phyloP scores from a whole-genome alignment of 495 filamentous ascomycete species.

The Bombardia bombarda region DNA sequence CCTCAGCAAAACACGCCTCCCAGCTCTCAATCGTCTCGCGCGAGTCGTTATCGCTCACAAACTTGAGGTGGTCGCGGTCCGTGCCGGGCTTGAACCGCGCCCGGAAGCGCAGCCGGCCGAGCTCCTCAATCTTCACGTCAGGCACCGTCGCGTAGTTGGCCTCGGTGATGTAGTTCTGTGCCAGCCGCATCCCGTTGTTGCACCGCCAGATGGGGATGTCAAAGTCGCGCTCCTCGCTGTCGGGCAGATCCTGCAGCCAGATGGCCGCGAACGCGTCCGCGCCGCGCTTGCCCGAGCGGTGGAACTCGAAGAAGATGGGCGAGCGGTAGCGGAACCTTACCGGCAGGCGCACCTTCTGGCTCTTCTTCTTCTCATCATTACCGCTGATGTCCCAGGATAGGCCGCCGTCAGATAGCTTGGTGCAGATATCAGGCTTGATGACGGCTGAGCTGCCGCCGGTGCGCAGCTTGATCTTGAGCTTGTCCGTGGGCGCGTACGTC shows the following conservation, averaged over 20 bases:
- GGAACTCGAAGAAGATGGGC: slow-evolving; percentile 83
- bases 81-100: slow-evolving; percentile 82
- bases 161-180: slow-evolving; percentile 85
- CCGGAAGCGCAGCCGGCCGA: slow-evolving; percentile 73
- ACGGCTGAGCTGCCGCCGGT: slow-evolving; percentile 79
- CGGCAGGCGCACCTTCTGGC: slow-evolving; percentile 57
- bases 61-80: slow-evolving; percentile 75
- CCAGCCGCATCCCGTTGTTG: slow-evolving; percentile 60
- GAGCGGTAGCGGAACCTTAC: slow-evolving; percentile 85
- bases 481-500: slow-evolving; percentile 52
- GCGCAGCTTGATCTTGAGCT: slow-evolving; percentile 71
- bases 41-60: slow-evolving; percentile 79
- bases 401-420: slow-evolving; percentile 47
- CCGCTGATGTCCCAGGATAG: slow-evolving; percentile 62
- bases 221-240: slow-evolving; percentile 66
- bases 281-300: slow-evolving; percentile 54
- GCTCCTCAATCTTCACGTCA: slow-evolving; percentile 58
- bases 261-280: slow-evolving; percentile 67
- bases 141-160: slow-evolving; percentile 56
- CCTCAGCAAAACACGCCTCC: slow-evolving; percentile 83
- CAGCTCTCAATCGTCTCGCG: slow-evolving; percentile 91
- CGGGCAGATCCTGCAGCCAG: slow-evolving; percentile 79
- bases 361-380: slow-evolving; percentile 29
- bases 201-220: slow-evolving; percentile 85
- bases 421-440: slow-evolving; percentile 51